These are phyloP conservation scores for Chrysopogon serrulatus DNA, from an alignment of 176 grass and related monocot genomes.

Conservation along the genomic window DNA sequence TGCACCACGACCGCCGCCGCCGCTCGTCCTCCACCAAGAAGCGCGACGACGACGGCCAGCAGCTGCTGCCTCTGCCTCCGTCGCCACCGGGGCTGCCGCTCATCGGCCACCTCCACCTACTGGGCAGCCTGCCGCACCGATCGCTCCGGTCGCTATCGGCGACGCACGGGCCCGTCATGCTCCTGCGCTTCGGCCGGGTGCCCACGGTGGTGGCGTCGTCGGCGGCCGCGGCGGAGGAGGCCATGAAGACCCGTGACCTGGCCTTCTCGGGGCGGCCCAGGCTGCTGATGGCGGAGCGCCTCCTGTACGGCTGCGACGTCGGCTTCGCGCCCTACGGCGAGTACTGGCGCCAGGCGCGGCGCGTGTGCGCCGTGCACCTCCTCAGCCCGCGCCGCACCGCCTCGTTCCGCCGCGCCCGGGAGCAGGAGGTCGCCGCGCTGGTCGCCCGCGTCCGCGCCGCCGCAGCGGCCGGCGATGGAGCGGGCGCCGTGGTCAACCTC, in stretches of 20 bases:
- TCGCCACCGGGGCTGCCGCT: conserved; percentile 29
- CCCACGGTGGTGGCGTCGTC: conserved; percentile 41
- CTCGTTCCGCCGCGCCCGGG: conserved; percentile 6
- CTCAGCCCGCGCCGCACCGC: conserved; percentile 1
- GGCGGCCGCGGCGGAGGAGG: conserved; percentile 3
- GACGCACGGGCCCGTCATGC: conserved; percentile 46
- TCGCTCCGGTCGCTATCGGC: conserved; percentile 19
- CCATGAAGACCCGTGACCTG: no score
- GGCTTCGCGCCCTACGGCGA: conserved; percentile 42
- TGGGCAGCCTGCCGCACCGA: conserved; percentile 31
- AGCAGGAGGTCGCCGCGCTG: conserved; percentile 19
- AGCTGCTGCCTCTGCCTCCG: background rate
- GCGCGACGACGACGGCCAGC: background rate
- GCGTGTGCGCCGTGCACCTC: conserved; percentile 48
- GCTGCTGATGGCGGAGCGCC: no score
- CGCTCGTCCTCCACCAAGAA: background rate
- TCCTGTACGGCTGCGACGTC: no score
- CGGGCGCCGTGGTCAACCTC: background rate
- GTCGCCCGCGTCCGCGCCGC: conserved; percentile 2
- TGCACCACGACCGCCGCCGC: no score
- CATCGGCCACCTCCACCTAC: conserved; percentile 48
- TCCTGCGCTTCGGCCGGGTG: conserved; percentile 35
- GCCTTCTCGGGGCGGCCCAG: no score
- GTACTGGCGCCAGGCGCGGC: conserved; percentile 42
- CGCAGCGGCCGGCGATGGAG: background rate